A percentile compares a stretch with the other conserved stretches of the same genome.
Evolutionary conservation across 208 protist genomes (phyloP).

Genomic region (Porcisia hertigi): DNA sequence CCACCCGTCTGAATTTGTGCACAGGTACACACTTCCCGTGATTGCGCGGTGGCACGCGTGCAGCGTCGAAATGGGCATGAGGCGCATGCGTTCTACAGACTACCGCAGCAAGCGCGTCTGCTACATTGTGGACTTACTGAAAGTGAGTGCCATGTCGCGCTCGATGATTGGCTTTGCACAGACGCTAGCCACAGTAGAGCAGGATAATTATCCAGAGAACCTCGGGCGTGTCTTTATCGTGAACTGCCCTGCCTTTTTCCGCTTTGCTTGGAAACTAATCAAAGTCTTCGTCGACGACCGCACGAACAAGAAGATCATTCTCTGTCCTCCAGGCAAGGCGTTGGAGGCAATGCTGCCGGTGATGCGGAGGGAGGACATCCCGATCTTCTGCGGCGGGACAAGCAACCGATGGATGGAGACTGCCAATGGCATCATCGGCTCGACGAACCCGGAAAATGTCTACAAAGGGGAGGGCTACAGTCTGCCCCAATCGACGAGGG

Average conservation of each 20-base stretch:
- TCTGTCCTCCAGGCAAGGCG: conserved; percentile 49
- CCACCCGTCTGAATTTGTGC: conserved; percentile 63
- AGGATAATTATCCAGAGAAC: conserved; percentile 90
- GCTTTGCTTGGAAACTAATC: conserved; percentile 73
- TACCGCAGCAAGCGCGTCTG: conserved; percentile 70
- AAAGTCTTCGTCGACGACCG: conserved; percentile 83
- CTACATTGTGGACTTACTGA: conserved; percentile 73
- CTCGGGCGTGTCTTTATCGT: conserved; percentile 77
- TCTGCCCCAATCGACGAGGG: conserved; percentile 14
- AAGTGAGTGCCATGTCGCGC: conserved; percentile 61
- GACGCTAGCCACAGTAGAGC: conserved; percentile 70
- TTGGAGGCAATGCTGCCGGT: conserved; percentile 50
- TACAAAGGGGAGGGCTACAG: conserved; percentile 36
- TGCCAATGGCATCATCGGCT: conserved; percentile 55
- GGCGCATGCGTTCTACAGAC: conserved; percentile 46
- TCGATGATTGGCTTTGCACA: conserved; percentile 83
- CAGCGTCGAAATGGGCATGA: conserved; percentile 70
- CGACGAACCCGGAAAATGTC: conserved; percentile 55
- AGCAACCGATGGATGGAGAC: conserved; percentile 72
- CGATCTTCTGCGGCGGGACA: conserved; percentile 74
- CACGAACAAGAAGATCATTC: conserved; percentile 82
- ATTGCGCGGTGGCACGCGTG: conserved; percentile 74
- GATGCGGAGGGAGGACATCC: conserved; percentile 74
- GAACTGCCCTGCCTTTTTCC: conserved; percentile 79
- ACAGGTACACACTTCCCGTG: conserved; percentile 53